phyloP scores from a whole-genome alignment of 148 eudicot genomes.

The Simmondsia chinensis region DNA sequence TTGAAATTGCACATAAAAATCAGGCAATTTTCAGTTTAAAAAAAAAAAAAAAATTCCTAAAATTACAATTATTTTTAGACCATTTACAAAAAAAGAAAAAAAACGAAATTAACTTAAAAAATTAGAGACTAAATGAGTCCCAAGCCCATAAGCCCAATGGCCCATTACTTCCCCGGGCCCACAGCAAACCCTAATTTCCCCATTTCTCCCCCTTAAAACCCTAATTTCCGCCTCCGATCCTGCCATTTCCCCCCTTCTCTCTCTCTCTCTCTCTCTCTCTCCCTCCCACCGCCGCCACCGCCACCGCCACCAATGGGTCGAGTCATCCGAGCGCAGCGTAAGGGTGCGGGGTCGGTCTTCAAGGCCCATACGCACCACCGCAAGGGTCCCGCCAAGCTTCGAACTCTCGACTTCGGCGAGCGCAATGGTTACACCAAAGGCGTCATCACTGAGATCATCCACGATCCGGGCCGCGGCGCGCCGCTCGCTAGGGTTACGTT shows the following conservation, averaged over 20 bases:
- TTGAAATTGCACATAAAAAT: too few relatives aligned
- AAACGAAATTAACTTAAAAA: too few relatives aligned
- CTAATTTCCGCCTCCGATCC: not conserved
- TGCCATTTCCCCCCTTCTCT: not conserved
- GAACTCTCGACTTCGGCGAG: conserved; percentile 29
- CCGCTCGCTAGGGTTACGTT: conserved; percentile 25
- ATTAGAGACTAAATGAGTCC: too few relatives aligned
- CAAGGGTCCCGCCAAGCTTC: conserved; percentile 29
- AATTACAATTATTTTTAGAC: too few relatives aligned
- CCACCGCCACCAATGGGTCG: conserved; percentile 23
- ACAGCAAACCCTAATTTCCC: conserved; percentile 3
- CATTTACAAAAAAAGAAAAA: too few relatives aligned
- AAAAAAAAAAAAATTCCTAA: too few relatives aligned
- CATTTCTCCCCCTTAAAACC: not conserved
- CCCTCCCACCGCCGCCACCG: not conserved
- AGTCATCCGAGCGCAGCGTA: conserved; percentile 32
- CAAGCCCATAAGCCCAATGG: too few relatives aligned
- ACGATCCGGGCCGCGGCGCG: conserved; percentile 32
- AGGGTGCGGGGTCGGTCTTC: conserved; percentile 35
- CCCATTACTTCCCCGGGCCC: too few relatives aligned
- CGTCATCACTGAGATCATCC: conserved; percentile 29
- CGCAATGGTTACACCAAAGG: conserved; percentile 28
- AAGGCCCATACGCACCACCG: conserved; percentile 37
- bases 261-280: not conserved
- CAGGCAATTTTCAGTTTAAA: too few relatives aligned